Percentiles rank a stretch among this genome's conserved stretches.
Conservation (phyloP, 2,329 filamentous ascomycete species). For the Penicillium hesseltinei region DNA sequence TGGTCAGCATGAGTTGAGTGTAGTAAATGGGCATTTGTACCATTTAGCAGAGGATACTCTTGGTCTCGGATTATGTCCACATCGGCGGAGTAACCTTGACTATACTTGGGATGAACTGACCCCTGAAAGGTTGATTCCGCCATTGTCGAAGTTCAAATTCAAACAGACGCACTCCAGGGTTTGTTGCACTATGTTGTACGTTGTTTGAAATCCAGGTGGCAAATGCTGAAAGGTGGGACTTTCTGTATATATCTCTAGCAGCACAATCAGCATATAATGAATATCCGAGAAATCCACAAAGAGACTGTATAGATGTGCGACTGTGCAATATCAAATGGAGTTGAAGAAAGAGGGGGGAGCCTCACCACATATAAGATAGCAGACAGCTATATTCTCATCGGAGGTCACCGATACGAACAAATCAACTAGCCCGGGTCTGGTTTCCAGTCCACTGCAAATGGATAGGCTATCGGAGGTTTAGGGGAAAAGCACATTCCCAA, state of each 20-base stretch:
- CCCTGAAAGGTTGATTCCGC: neutral
- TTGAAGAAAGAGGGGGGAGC: constrained; percentile 3
- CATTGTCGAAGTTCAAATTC: neutral
- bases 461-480: neutral
- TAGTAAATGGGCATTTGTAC: constrained; percentile 20
- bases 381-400: constrained; percentile 18
- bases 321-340: constrained; percentile 9
- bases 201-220: neutral
- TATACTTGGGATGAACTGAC: constrained; percentile 16
- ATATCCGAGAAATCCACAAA: constrained; percentile 5
- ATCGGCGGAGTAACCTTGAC: constrained; percentile 42
- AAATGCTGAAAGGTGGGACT: neutral
- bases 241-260: neutral
- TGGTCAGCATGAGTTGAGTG: neutral
- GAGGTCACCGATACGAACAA: constrained; percentile 22
- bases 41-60: constrained; percentile 49
- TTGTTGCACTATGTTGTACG: neutral
- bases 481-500: neutral
- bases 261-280: constrained; percentile 4
- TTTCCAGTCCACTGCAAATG: neutral
- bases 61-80: constrained; percentile 47
- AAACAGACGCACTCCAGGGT: neutral
- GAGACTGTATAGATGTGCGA: constrained; percentile 10
- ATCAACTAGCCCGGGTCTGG: neutral
- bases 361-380: constrained; percentile 13